Base-by-base conservation (phyloP, 2,329 filamentous ascomycete species). In the Calonectria fujianensis region DNA sequence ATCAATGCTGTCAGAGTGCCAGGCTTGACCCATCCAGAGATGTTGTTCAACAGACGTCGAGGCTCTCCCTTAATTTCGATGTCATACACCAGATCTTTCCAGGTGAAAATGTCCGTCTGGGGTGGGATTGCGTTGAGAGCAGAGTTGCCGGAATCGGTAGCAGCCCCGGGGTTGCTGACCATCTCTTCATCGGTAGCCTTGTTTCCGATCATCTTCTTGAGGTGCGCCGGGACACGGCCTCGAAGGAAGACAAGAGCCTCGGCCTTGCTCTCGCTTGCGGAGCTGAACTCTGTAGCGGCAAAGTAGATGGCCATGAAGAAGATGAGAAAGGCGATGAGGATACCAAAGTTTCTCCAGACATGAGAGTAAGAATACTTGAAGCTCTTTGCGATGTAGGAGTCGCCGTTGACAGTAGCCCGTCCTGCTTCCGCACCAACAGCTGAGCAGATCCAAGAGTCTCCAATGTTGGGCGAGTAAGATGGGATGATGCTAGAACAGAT, bases 21-120 rank as follows among this genome's bases (percentile, higher is more conserved):
- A 2, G 95, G 95, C 83, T 95, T 95, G 74, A 97, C 94, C 93
- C 94, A 96, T 8, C 95, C 95, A 79, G 94, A 91, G 2, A 96
- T 93, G 72, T 95, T 87, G 77, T 96, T 92, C 69, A 97, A 85
- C 77, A 97, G 81, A 35, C 92, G 90, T 24, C 94, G 90, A 3
- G 88, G 85, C 77, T 94, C 90, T 4, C 88, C 88, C 85, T 96
- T 95, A 84, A 96, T 94, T 79, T 92, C 90, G 79, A 90, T 87
- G 61, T 90, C 86, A 69, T 88, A 96, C 81, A 91, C 92, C 0
- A 96, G 91, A 78, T 95, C 89, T 73, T 90, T 88, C 94, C 94
- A 96, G 69, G 93, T 92, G 85, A 96, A 96, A 72, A 95, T 90
- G 31, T 66, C 84, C 82, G 50, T 75, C 90, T 76, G 85, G 82